phyloP scores from a whole-genome alignment of 352 stramenopile species.

The Globisporangium alternatum region DNA sequence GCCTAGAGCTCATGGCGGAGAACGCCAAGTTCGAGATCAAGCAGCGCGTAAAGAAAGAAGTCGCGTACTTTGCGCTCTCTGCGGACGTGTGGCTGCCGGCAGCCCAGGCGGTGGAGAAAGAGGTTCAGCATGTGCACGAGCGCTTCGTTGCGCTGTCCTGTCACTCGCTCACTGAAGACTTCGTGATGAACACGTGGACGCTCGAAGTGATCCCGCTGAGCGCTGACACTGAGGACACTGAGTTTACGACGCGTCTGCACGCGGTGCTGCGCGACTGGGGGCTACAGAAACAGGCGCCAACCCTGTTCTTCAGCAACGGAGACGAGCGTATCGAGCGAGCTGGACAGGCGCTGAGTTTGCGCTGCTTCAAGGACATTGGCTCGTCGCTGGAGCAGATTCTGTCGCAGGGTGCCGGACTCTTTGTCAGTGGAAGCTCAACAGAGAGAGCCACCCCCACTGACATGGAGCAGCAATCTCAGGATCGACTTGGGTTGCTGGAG shows the following conservation, averaged over 20 bases:
- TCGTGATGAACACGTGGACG: slow-evolving; percentile 20
- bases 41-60: slow-evolving; percentile 36
- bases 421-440: neutral
- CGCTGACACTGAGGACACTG: neutral
- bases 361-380: slow-evolving; percentile 21
- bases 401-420: neutral
- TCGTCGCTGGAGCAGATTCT: slow-evolving; percentile 16
- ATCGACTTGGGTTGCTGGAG: neutral
- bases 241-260: slow-evolving; percentile 11
- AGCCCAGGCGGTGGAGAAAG: neutral
- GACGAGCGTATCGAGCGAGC: slow-evolving; percentile 10
- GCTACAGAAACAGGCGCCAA: slow-evolving; percentile 17
- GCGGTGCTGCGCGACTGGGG: slow-evolving; percentile 22
- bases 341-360: neutral
- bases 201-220: slow-evolving; percentile 28
- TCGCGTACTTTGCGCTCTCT: slow-evolving; percentile 24
- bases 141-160: slow-evolving; percentile 24
- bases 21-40: slow-evolving; percentile 33
- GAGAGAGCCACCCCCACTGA: neutral
- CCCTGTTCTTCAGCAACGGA: slow-evolving; percentile 17
- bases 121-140: neutral
- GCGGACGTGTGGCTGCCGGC: slow-evolving; percentile 20
- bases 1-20: slow-evolving; percentile 34
- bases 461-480: neutral
- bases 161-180: slow-evolving; percentile 30